A percentile compares a stretch with the other conserved stretches of the same genome.
These are phyloP conservation scores for Zymoseptoria pseudotritici DNA, from an alignment of 2,329 filamentous ascomycete species.

Conservation along the genomic window DNA sequence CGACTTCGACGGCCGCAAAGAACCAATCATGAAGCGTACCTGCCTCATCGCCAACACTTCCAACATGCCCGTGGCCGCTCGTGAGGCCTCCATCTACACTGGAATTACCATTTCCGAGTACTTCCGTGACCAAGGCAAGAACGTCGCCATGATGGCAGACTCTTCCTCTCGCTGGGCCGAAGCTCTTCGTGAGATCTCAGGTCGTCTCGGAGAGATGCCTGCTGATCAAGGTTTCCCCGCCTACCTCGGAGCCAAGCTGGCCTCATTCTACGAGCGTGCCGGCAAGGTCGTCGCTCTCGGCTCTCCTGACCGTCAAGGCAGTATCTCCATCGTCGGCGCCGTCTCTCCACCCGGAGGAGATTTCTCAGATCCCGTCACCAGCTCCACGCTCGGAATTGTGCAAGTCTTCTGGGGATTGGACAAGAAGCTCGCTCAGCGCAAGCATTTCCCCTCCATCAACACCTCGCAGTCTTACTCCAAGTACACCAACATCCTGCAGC, in stretches of 20 bases:
- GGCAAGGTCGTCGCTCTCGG: conserved; percentile 79
- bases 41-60: conserved; percentile 98
- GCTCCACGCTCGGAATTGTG: conserved; percentile 88
- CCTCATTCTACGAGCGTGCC: conserved; percentile 98
- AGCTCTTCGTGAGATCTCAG: conserved; percentile 95
- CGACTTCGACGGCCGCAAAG: conserved; percentile 84
- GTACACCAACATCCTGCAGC: conserved; percentile 82
- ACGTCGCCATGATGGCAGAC: conserved; percentile 99
- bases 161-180: conserved; percentile 98
- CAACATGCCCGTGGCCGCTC: conserved; percentile 98
- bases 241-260: conserved; percentile 91
- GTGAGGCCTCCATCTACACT: conserved; percentile 98
- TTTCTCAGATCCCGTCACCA: conserved; percentile 97
- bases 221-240: conserved; percentile 99
- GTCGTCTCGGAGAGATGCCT: conserved; percentile 98
- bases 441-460: conserved; percentile 99
- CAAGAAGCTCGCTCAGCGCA: conserved; percentile 98
- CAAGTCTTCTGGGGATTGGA: conserved; percentile 99
- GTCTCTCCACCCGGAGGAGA: conserved; percentile 97
- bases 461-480: conserved; percentile 93
- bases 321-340: conserved; percentile 94
- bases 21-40: conserved; percentile 99
- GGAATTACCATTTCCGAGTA: conserved; percentile 89
- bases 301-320: conserved; percentile 79
- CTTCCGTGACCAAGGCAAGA: conserved; percentile 92